These are phyloP conservation scores for Dictyostelium capitatum DNA, from an alignment of 78 protist genomes.

Conservation along the genomic window DNA sequence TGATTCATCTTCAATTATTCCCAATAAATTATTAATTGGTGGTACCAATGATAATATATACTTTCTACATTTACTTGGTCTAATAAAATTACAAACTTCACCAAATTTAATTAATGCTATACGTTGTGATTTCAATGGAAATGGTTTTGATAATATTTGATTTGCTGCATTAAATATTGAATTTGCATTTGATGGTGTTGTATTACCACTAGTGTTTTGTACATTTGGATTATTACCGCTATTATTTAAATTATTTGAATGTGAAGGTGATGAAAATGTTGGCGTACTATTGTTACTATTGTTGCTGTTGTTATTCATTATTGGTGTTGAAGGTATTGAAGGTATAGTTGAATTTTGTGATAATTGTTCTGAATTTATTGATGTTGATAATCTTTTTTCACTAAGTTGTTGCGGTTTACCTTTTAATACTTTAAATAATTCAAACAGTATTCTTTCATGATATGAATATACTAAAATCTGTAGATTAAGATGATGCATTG, in stretches of 20 bases:
- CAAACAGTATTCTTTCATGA: conserved; percentile 81
- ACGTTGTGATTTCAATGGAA: conserved; percentile 78
- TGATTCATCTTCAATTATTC: conserved; percentile 39
- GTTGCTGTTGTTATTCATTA: neutral
- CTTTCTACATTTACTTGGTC: conserved; percentile 71
- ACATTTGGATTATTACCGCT: neutral
- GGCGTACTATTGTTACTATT: neutral
- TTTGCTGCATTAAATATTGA: conserved; percentile 46
- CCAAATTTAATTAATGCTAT: conserved; percentile 82
- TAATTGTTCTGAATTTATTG: neutral
- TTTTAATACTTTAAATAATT: conserved; percentile 76
- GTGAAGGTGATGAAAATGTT: neutral
- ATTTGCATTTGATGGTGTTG: neutral
- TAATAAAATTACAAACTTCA: conserved; percentile 72
- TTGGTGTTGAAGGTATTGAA: conserved; percentile 24
- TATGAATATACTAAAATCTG: conserved; percentile 73
- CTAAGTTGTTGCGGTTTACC: conserved; percentile 37
- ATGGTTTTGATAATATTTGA: conserved; percentile 43
- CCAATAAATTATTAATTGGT: conserved; percentile 57
- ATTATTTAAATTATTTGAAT: neutral
- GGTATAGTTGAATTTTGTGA: conserved; percentile 4
- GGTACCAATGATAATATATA: conserved; percentile 75
- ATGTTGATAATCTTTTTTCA: conserved; percentile 17
- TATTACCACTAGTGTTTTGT: neutral
- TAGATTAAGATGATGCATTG: neutral